These are phyloP conservation scores for Magnaporthiopsis rhizophila DNA, from an alignment of 2,329 filamentous ascomycete genomes.

Conservation along the genomic window DNA sequence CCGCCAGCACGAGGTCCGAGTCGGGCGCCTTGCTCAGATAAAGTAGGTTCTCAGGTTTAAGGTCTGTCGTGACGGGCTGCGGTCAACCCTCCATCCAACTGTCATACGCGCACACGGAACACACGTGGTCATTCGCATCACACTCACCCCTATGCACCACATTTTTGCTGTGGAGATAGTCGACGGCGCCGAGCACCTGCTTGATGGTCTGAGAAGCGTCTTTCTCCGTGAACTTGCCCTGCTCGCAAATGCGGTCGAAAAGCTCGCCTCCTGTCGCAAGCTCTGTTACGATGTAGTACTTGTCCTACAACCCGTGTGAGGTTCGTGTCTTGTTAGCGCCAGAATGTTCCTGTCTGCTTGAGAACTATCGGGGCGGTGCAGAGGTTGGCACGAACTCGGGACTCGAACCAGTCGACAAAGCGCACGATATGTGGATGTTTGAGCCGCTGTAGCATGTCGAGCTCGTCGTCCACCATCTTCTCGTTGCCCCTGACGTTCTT, in stretches of 20 bases:
- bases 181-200: slow-evolving; percentile 85
- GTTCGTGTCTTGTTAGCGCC: neutral
- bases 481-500: slow-evolving; percentile 99
- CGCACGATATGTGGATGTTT: slow-evolving; percentile 93
- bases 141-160: slow-evolving; percentile 85
- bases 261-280: slow-evolving; percentile 92
- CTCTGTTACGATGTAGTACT: slow-evolving; percentile 98
- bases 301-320: slow-evolving; percentile 56
- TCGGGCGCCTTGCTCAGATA: slow-evolving; percentile 73
- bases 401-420: slow-evolving; percentile 99
- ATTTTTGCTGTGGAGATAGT: slow-evolving; percentile 90
- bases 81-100: slow-evolving; percentile 11
- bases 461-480: slow-evolving; percentile 96
- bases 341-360: too few relatives aligned
- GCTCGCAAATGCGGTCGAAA: slow-evolving; percentile 96
- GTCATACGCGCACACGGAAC: neutral
- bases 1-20: slow-evolving; percentile 85
- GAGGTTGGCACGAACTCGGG: slow-evolving; percentile 54
- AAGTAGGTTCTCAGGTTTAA: slow-evolving; percentile 96
- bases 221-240: slow-evolving; percentile 97
- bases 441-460: slow-evolving; percentile 85
- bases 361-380: neutral
- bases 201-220: slow-evolving; percentile 93
- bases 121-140: neutral
- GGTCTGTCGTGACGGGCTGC: slow-evolving; percentile 49